These are phyloP conservation scores for Yamadazyma insecticola DNA, from an alignment of 805 yeast genomes.

Conservation along the genomic window DNA sequence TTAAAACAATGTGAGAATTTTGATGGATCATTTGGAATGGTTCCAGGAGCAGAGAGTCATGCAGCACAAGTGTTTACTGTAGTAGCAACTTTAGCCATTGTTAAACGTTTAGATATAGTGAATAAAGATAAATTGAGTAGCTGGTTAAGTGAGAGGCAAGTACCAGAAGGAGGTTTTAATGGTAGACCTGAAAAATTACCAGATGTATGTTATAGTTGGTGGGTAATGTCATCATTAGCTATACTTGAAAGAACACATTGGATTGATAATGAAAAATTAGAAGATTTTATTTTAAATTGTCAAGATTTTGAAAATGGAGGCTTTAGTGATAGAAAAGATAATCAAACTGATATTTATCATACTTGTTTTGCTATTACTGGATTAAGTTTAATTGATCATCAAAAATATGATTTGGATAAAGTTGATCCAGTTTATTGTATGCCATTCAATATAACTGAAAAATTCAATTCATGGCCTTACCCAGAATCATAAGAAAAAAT, in stretches of 20 bases:
- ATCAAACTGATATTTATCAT: slow-evolving; percentile 90
- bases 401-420: slow-evolving; percentile 43
- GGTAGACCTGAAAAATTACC: slow-evolving; percentile 96
- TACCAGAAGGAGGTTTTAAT: slow-evolving; percentile 80
- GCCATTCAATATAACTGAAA: slow-evolving; percentile 48
- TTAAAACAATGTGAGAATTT: slow-evolving; percentile 74
- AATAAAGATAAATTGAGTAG: slow-evolving; percentile 46
- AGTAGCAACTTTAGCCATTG: slow-evolving; percentile 72
- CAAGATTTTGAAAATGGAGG: slow-evolving; percentile 86
- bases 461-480: slow-evolving; percentile 25
- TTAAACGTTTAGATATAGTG: slow-evolving; percentile 49
- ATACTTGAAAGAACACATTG: slow-evolving; percentile 66
- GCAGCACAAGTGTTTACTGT: slow-evolving; percentile 90
- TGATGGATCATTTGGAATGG: slow-evolving; percentile 93
- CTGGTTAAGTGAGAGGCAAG: slow-evolving; percentile 93
- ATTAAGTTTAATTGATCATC: slow-evolving; percentile 65
- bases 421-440: slow-evolving; percentile 88
- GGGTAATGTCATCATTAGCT: slow-evolving; percentile 80
- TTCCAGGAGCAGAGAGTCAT: slow-evolving; percentile 94
- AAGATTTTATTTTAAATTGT: slow-evolving; percentile 63
- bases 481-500: too few relatives aligned
- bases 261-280: slow-evolving; percentile 65
- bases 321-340: slow-evolving; percentile 85
- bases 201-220: slow-evolving; percentile 98
- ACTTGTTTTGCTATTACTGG: slow-evolving; percentile 91